Evolutionary conservation across 495 filamentous ascomycete genomes (phyloP), one percentile per base, ranked within the genome.

Genomic region (Talaromyces proteolyticus): DNA sequence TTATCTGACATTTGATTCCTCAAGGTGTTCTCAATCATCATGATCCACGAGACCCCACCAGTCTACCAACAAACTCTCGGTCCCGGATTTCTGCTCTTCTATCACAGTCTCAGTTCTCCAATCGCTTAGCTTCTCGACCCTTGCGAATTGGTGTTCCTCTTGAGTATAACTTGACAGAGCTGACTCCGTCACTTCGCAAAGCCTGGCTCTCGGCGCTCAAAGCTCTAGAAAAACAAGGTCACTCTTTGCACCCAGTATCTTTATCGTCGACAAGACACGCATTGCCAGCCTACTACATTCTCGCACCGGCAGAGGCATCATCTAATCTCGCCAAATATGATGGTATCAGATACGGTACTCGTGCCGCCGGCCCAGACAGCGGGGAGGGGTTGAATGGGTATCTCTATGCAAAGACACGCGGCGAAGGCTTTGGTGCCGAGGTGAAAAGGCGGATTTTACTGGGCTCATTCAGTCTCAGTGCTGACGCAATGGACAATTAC

Each of bases 321-420:
- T 96, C 92, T 16, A 99, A 99, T 53, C 80, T 99, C n/a, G 87
- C 93, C 43, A 96, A 93, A 66, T 99, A 95, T 62, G 93, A 99
- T 58, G 93, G 94, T 6, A 78, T 96, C 10, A 85, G 93, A 14
- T 99, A 95, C 63, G 93, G 93, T 2, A 73, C 66, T 39, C 78
- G 81, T 20, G 55, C 58, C 12, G 59, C 62, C 6, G 64, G 57
- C 10, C 51, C 59, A 16, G 60, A 68, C 55, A 58, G 22, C n/a
- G 57, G 51, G 38, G 56, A 50, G 26, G 69, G 46, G 50, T 71
- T 65, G 44, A 66, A 55, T 12, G 63, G 68, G 10, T 81, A 86
- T 24, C 75, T 97, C 4, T 98, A 89, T 58, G 79, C 91, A 3
- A 69, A 72, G 7, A 92, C 86, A 0, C 76, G 93, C 24, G 84